Evolutionary conservation across 495 filamentous ascomycete species (phyloP).

Genomic region (Parathielavia hyrcaniae): DNA sequence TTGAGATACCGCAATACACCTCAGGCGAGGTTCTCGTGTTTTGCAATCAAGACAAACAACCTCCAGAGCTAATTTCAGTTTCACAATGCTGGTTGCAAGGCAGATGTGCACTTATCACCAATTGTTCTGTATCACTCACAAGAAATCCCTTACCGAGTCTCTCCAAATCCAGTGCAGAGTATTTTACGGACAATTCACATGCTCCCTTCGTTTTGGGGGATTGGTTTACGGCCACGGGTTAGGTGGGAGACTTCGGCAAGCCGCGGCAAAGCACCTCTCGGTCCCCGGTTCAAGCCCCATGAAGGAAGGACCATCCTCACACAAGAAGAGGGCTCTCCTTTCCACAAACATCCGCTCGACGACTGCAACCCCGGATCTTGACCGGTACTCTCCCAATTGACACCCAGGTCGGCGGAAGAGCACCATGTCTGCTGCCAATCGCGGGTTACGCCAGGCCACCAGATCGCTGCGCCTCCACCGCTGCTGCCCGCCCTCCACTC

Average conservation of each 20-base stretch:
- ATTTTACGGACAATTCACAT: too few relatives aligned
- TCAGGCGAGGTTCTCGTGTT: too few relatives aligned
- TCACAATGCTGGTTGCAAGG: too few relatives aligned
- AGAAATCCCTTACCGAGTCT: too few relatives aligned
- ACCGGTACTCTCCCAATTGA: conserved; percentile 20
- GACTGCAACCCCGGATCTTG: not conserved
- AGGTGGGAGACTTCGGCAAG: not conserved
- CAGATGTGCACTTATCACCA: too few relatives aligned
- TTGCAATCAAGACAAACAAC: too few relatives aligned
- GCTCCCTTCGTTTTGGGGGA: too few relatives aligned
- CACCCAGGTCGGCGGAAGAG: conserved; percentile 9
- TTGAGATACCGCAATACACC: too few relatives aligned
- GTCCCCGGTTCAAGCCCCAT: conserved; percentile 11
- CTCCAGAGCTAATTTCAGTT: too few relatives aligned
- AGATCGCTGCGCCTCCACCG: conserved; percentile 27
- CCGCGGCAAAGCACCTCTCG: conserved; percentile 11
- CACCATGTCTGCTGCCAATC: conserved; percentile 32
- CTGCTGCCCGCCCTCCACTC: conserved; percentile 20
- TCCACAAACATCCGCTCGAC: not conserved
- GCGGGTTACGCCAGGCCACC: conserved; percentile 30
- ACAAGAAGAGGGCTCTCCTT: conserved; percentile 1
- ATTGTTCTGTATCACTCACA: too few relatives aligned
- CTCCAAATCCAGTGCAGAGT: too few relatives aligned
- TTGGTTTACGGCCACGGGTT: too few relatives aligned
- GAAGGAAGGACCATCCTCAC: not conserved